A percentile compares a stretch with the other conserved stretches of the same genome.
phyloP scores from a whole-genome alignment of 352 stramenopile species.

The Globisporangium acanthophoron region DNA sequence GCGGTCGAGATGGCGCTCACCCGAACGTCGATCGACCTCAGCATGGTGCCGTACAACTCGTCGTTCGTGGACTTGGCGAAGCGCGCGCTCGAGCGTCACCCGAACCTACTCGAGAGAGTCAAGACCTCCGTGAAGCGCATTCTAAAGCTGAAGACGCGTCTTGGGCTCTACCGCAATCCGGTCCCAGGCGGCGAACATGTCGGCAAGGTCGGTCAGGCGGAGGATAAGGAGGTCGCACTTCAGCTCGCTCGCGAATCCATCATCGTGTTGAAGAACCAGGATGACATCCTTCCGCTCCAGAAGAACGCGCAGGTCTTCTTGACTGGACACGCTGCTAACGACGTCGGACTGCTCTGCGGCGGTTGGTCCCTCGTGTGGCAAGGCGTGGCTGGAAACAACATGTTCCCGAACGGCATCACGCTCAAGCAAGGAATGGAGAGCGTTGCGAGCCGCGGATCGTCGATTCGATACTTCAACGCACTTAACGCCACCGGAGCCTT shows the following conservation, averaged over 20 bases:
- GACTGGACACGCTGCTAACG: constrained; percentile 59
- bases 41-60: constrained; percentile 72
- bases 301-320: constrained; percentile 41
- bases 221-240: constrained; percentile 52
- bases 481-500: constrained; percentile 52
- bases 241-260: constrained; percentile 76
- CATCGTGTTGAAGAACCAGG: constrained; percentile 81
- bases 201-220: constrained; percentile 35
- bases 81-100: constrained; percentile 27
- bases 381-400: constrained; percentile 55
- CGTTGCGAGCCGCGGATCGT: constrained; percentile 18
- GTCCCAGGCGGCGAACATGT: constrained; percentile 45
- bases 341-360: constrained; percentile 67
- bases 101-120: constrained; percentile 34
- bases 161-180: constrained; percentile 65
- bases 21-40: constrained; percentile 88
- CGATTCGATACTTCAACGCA: constrained; percentile 44
- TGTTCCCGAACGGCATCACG: constrained; percentile 62
- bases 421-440: constrained; percentile 49
- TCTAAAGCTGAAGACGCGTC: constrained; percentile 63
- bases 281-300: constrained; percentile 43
- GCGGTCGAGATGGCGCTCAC: constrained; percentile 64
- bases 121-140: constrained; percentile 56
- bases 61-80: constrained; percentile 51
- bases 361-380: constrained; percentile 88